Conservation (phyloP, 2,329 filamentous ascomycete genomes). For the Trichoderma aggressivum region DNA sequence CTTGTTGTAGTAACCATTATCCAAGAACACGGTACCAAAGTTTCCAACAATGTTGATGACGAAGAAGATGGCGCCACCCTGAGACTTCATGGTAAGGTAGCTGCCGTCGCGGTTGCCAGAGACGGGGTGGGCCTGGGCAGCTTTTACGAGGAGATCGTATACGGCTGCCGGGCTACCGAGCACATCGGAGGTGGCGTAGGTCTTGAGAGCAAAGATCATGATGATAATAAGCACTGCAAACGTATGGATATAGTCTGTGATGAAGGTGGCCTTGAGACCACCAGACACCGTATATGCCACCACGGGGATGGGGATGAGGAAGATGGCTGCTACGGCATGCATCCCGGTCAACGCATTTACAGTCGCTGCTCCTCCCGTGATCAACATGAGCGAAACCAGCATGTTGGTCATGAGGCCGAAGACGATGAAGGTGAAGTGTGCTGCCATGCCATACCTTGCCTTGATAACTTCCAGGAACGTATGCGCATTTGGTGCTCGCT, state of each 20-base stretch:
- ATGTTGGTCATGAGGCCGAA: slow-evolving; percentile 85
- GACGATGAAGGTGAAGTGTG: slow-evolving; percentile 75
- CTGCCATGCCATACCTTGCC: slow-evolving; percentile 68
- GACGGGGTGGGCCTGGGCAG: slow-evolving; percentile 68
- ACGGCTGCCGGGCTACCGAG: slow-evolving; percentile 74
- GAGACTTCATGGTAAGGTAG: slow-evolving; percentile 75
- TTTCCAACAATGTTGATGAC: slow-evolving; percentile 84
- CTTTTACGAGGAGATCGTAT: slow-evolving; percentile 72
- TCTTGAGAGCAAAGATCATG: slow-evolving; percentile 77
- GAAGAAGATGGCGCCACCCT: slow-evolving; percentile 81
- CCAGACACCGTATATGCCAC: slow-evolving; percentile 74
- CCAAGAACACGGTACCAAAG: slow-evolving; percentile 80
- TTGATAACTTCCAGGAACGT: slow-evolving; percentile 79
- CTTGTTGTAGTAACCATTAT: slow-evolving; percentile 91
- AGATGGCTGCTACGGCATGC: slow-evolving; percentile 67
- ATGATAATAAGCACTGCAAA: slow-evolving; percentile 83
- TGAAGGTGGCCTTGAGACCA: slow-evolving; percentile 82
- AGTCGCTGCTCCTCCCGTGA: slow-evolving; percentile 72
- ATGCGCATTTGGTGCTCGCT: slow-evolving; percentile 82
- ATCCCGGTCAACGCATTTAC: slow-evolving; percentile 43
- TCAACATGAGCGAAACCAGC: slow-evolving; percentile 82
- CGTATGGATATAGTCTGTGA: slow-evolving; percentile 84
- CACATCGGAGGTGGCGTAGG: slow-evolving; percentile 69
- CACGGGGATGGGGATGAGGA: slow-evolving; percentile 27
- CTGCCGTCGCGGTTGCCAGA: slow-evolving; percentile 75